Evolutionary conservation across 306 rosid genomes (phyloP), one percentile per base, ranked within the genome.

Genomic region (Ormosia semicastrata): DNA sequence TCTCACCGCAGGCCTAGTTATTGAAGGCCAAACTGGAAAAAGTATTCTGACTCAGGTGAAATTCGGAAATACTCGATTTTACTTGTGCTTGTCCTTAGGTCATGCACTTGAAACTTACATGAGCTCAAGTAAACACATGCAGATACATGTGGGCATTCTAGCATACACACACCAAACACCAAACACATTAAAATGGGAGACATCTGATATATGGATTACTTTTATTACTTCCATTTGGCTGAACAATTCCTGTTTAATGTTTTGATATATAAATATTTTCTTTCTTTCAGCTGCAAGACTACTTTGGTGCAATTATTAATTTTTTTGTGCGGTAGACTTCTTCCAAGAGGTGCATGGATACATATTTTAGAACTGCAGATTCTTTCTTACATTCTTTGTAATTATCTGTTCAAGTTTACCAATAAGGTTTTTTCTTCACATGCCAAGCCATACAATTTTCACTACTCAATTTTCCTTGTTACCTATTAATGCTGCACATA

Each of bases 11-110:
- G 98, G 97, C 71, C 88, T 95, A 73, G 91, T 93, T 66, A 82
- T 91, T 50, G 98, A 95, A 88, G 95, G 88, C 56, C 91, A 91
- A 85, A 93, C 97, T 44, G 99, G 98, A 70, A 95, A 89, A 80
- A 77, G 81, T 52, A 95, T 95, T 82, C 85, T 73, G 14, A 71
- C 86, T 58, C 98, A 95, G 99, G 99, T 95, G 73, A 79, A 52
- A 17, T 73, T 78, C 36, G 56, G 52, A 71, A 36, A 49, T 53
- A 29, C 76, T n/a, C 34, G 37, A 58, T 40, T 52, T 56, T 47
- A 29, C 57, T 2, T 40, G 57, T 57, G 14, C 56, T n/a, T 62
- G 24, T 76, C 13, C 60, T 66, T 17, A 49, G 52, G 12, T 44
- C 58, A 72, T 52, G 18, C 46, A 17, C 64, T 12, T 3, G 46